Percentiles rank a stretch among this genome's conserved stretches.
These are phyloP conservation scores for Fusarium longipes DNA, from an alignment of 2,329 filamentous ascomycete species.

Conservation along the genomic window DNA sequence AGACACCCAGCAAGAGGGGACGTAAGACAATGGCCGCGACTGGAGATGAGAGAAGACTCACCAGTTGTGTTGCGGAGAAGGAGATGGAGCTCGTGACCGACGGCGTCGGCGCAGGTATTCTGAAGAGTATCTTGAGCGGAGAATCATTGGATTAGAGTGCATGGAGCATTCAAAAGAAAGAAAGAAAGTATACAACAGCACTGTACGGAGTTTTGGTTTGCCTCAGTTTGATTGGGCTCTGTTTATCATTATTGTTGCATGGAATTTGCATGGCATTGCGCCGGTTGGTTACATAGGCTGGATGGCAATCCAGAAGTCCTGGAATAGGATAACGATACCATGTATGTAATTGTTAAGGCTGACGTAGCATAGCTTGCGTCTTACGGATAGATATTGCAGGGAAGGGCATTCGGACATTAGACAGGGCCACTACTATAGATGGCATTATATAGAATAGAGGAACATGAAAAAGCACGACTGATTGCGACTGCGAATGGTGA, in stretches of 20 bases:
- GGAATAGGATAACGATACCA: slow-evolving; percentile 35
- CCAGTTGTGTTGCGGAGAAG: slow-evolving; percentile 81
- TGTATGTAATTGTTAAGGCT: slow-evolving; percentile 27
- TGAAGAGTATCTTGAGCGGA: slow-evolving; percentile 71
- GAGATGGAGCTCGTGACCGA: slow-evolving; percentile 80
- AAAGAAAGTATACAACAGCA: slow-evolving; percentile 31
- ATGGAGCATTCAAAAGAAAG: slow-evolving; percentile 11
- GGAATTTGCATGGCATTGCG: slow-evolving; percentile 32
- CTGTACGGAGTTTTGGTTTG: slow-evolving; percentile 38
- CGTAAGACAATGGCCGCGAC: slow-evolving; percentile 65
- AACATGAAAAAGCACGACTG: slow-evolving; percentile 2
- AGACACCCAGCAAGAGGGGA: slow-evolving; percentile 78
- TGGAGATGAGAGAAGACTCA: slow-evolving; percentile 80
- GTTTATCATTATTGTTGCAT: slow-evolving; percentile 25
- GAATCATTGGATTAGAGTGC: slow-evolving; percentile 64
- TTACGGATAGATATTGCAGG: neutral
- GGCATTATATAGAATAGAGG: slow-evolving; percentile 18
- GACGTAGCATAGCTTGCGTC: slow-evolving; percentile 2
- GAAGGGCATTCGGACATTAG: neutral
- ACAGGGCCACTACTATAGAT: neutral
- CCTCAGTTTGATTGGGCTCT: slow-evolving; percentile 4
- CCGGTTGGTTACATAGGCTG: slow-evolving; percentile 24
- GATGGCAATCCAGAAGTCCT: slow-evolving; percentile 12
- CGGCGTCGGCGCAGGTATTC: slow-evolving; percentile 68
- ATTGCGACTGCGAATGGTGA: neutral